Evolutionary conservation across 2,329 filamentous ascomycete species (phyloP).

Genomic region (Fusarium sp.): DNA sequence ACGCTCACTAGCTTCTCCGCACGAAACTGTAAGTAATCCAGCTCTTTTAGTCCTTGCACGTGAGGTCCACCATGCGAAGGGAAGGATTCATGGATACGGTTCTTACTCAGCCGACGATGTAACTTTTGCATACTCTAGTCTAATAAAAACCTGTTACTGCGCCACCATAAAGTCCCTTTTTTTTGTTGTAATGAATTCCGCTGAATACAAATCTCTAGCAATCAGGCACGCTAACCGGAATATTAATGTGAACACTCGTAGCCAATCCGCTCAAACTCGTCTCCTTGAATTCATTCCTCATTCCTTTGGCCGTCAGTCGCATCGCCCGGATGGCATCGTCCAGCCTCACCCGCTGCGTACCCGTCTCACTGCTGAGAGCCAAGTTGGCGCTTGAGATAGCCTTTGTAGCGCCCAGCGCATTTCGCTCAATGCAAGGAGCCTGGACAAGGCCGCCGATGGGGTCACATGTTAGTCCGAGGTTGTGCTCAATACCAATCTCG

Average conservation of each 20-base stretch:
- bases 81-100: not conserved
- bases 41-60: constrained; percentile 9
- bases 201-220: constrained; percentile 51
- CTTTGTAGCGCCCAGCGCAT: constrained; percentile 65
- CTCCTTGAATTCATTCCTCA: constrained; percentile 68
- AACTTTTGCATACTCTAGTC: constrained; percentile 11
- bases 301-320: constrained; percentile 64
- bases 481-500: constrained; percentile 67
- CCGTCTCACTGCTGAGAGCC: constrained; percentile 60
- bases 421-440: constrained; percentile 65
- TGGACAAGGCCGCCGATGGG: constrained; percentile 65
- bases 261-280: constrained; percentile 64
- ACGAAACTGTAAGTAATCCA: not conserved
- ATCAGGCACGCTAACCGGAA: constrained; percentile 66
- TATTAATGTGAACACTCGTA: constrained; percentile 64
- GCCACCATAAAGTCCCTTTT: constrained; percentile 12
- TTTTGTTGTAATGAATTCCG: constrained; percentile 22
- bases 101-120: constrained; percentile 10
- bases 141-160: constrained; percentile 8
- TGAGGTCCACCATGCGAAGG: constrained; percentile 22
- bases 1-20: constrained; percentile 8
- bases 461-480: constrained; percentile 64
- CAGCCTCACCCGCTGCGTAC: constrained; percentile 63
- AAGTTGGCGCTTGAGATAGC: constrained; percentile 65
- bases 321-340: constrained; percentile 66